phyloP scores from a whole-genome alignment of 129 eudicot species.

The Solidago caesia region DNA sequence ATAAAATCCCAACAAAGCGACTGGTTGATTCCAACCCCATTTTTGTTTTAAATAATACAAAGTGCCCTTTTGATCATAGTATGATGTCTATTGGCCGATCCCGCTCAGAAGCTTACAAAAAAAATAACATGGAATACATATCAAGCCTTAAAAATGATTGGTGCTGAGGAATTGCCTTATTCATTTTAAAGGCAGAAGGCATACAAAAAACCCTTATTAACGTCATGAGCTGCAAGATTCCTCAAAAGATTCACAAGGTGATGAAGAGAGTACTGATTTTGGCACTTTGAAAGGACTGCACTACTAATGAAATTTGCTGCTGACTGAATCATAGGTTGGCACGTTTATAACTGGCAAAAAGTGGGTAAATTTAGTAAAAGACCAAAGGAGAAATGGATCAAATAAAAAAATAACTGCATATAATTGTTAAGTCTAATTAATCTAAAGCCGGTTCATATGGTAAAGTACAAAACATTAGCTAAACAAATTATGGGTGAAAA shows the following conservation, averaged over 20 bases:
- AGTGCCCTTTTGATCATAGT: slow-evolving; percentile 19
- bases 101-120: slow-evolving; percentile 15
- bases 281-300: slow-evolving; percentile 14
- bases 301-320: slow-evolving; percentile 54
- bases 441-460: no score
- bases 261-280: slow-evolving; percentile 11
- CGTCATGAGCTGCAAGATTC: slow-evolving; percentile 33
- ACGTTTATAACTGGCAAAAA: slow-evolving; percentile 59
- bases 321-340: slow-evolving; percentile 72
- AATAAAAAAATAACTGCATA: background rate
- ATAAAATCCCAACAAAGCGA: background rate
- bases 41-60: slow-evolving; percentile 15
- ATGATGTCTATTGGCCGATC: slow-evolving; percentile 17
- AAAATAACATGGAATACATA: slow-evolving; percentile 46
- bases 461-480: no score
- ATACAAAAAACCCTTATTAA: slow-evolving; percentile 37
- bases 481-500: no score
- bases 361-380: background rate
- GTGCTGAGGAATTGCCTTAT: slow-evolving; percentile 24
- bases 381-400: background rate
- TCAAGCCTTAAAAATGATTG: slow-evolving; percentile 18
- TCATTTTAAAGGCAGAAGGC: slow-evolving; percentile 16
- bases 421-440: no score
- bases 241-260: slow-evolving; percentile 29
- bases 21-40: background rate